phyloP scores from a whole-genome alignment of 169 alveolate genomes.

The Plasmodium vivax region DNA sequence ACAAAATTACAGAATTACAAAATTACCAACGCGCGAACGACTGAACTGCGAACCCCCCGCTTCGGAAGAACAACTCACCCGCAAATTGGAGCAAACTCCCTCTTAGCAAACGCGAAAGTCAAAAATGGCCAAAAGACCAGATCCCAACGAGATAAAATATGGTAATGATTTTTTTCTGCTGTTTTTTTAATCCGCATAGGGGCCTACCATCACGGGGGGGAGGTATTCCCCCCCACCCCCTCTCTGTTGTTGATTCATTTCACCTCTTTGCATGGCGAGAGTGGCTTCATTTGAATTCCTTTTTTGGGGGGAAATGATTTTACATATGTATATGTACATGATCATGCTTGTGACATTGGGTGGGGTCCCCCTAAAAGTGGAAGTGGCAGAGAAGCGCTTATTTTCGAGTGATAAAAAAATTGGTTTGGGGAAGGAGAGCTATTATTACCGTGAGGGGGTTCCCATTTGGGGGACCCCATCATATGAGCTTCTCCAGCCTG shows the following conservation, averaged over 20 bases:
- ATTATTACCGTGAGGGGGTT: neutral
- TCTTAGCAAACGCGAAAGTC: neutral
- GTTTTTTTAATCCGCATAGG: neutral
- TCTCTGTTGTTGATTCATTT: neutral
- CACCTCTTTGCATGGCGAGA: neutral
- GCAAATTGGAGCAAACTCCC: neutral
- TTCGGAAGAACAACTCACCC: neutral
- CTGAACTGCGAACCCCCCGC: neutral
- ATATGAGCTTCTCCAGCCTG: neutral
- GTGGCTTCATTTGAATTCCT: neutral
- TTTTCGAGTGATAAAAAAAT: neutral
- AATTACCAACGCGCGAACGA: neutral
- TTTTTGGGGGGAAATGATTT: neutral
- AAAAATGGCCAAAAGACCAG: constrained; percentile 87
- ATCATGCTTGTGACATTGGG: neutral
- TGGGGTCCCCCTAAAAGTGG: neutral
- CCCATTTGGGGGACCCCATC: neutral
- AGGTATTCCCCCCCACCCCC: neutral
- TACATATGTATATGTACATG: neutral
- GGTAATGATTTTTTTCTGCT: constrained; percentile 69
- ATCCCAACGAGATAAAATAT: constrained; percentile 84
- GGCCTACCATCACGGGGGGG: neutral
- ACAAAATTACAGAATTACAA: neutral
- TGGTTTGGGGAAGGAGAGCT: neutral
- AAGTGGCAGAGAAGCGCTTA: neutral